phyloP scores from a whole-genome alignment of 2,329 filamentous ascomycete species.

The Hypoxylon sp. region DNA sequence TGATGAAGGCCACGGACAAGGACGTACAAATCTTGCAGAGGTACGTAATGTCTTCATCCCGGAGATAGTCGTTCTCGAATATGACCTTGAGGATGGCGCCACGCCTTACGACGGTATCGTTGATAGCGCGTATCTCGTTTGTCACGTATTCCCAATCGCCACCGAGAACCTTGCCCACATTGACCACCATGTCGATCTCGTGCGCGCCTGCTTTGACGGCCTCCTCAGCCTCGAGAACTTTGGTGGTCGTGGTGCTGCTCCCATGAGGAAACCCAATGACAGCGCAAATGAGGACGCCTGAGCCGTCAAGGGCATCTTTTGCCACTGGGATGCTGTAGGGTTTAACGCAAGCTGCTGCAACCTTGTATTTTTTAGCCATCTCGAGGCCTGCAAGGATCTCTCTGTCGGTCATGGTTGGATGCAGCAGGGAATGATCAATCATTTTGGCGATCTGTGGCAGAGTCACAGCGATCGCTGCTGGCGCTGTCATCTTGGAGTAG shows the following conservation, averaged over 20 bases:
- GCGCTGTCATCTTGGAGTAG: constrained; percentile 23
- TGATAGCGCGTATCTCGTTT: constrained; percentile 66
- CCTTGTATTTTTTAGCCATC: constrained; percentile 62
- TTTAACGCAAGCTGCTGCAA: constrained; percentile 72
- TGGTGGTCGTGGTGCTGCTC: constrained; percentile 67
- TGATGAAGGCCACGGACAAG: constrained; percentile 68
- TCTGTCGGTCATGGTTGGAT: constrained; percentile 72
- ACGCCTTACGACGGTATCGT: constrained; percentile 61
- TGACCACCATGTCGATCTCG: constrained; percentile 74
- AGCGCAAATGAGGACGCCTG: constrained; percentile 66
- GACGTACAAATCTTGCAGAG: constrained; percentile 70
- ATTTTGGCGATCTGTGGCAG: constrained; percentile 65
- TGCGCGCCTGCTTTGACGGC: constrained; percentile 64
- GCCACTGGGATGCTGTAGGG: constrained; percentile 68
- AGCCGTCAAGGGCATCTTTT: constrained; percentile 62
- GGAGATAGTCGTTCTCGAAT: constrained; percentile 72
- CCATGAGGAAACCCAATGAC: constrained; percentile 75
- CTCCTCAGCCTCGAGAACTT: constrained; percentile 66
- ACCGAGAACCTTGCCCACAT: constrained; percentile 70
- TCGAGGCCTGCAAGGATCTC: constrained; percentile 66
- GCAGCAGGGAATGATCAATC: constrained; percentile 74
- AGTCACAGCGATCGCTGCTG: constrained; percentile 58
- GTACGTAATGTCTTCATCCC: constrained; percentile 63
- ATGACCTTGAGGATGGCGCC: constrained; percentile 71
- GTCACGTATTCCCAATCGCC: constrained; percentile 71